These are phyloP conservation scores for Chaetothyriales sp. DNA, from an alignment of 2,329 filamentous ascomycete genomes.

Conservation along the genomic window DNA sequence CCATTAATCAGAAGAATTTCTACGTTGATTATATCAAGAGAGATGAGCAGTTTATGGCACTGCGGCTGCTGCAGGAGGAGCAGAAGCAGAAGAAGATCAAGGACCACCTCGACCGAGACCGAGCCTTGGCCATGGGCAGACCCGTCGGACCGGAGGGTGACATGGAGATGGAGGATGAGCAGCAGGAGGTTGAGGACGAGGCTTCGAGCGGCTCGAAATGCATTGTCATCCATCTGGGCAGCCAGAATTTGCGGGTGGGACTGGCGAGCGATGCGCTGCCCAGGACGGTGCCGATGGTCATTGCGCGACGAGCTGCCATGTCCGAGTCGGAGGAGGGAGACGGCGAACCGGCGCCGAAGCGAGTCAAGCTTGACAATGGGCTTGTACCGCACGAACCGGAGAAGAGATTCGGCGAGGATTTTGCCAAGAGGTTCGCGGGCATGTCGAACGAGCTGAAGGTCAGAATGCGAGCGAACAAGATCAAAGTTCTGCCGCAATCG, in stretches of 20 bases:
- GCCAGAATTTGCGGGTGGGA: constrained; percentile 86
- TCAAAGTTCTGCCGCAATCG: constrained; percentile 89
- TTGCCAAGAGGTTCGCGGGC: constrained; percentile 55
- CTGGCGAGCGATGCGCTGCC: constrained; percentile 91
- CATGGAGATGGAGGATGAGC: constrained; percentile 46
- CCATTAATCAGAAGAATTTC: constrained; percentile 99
- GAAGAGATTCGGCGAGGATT: constrained; percentile 78
- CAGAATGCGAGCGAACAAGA: constrained; percentile 86
- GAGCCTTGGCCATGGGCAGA: constrained; percentile 63
- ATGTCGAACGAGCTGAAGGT: constrained; percentile 78
- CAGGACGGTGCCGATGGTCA: constrained; percentile 84
- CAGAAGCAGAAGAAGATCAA: constrained; percentile 71
- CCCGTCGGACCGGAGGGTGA: constrained; percentile 31
- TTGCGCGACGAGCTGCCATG: constrained; percentile 63
- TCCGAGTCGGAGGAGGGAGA: constrained; percentile 76
- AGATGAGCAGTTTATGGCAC: constrained; percentile 86
- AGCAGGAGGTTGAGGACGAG: constrained; percentile 44
- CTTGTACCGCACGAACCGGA: constrained; percentile 42
- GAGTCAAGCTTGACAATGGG: constrained; percentile 45
- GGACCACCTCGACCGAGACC: constrained; percentile 74
- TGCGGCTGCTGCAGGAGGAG: constrained; percentile 78
- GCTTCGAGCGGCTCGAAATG: constrained; percentile 70
- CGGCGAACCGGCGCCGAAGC: constrained; percentile 61
- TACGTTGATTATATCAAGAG: constrained; percentile 98
- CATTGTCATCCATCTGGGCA: constrained; percentile 89